Base-by-base conservation (phyloP, 2,329 filamentous ascomycete species). In the Sporothrix protearum region DNA sequence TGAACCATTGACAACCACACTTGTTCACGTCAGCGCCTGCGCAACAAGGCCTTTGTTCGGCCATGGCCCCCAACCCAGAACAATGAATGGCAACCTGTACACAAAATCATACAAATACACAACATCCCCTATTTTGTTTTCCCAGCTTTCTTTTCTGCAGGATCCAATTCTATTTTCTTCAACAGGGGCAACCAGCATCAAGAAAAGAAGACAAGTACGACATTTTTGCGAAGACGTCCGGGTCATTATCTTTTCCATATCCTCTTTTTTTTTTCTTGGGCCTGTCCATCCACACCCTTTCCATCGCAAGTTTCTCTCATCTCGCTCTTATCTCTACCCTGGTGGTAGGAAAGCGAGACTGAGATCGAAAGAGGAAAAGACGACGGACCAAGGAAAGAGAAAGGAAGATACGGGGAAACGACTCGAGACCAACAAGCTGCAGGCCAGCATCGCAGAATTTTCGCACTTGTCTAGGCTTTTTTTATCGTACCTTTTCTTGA, bases 301-400 rank as follows among this genome's bases (percentile, higher is more conserved):
- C 22, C 55, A 14, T 47, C 42, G 16, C 42, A 47, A 12, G 42
- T 3, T 47, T 14, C n/a, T 47, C 55, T 59, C 55, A 59, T 39
- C 55, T 59, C 55, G 63, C 25, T 22, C 63, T 66, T 33, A 66
- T 49, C 25, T 66, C 25, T 47, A 66, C 42, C 63, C 63, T 66
- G 63, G 63, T 8, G 45, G 63, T 66, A 64, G 25, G 25, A 33
- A 16, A n/a, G 25, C 14, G n/a, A 33, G 25, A 49, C 4, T 28
- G 42, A 33, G 8, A n/a, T n/a, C 61, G 9, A 33, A n/a, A 3
- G 25, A 66, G 39, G 63, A 33, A 66, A 66, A 49, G 25, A 14
- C 12, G 42, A 9, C 59, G 28, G 59, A 64, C n/a, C 8, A 14
- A 64, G 22, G 6, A 28, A 28, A 19, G 19, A 30, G 25, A 30